Percentiles rank a stretch among this genome's conserved stretches.
These are phyloP conservation scores for Antitrichia curtipendula DNA, from an alignment of 225 moss, liverwort and hornwort genomes.

Conservation along the genomic window DNA sequence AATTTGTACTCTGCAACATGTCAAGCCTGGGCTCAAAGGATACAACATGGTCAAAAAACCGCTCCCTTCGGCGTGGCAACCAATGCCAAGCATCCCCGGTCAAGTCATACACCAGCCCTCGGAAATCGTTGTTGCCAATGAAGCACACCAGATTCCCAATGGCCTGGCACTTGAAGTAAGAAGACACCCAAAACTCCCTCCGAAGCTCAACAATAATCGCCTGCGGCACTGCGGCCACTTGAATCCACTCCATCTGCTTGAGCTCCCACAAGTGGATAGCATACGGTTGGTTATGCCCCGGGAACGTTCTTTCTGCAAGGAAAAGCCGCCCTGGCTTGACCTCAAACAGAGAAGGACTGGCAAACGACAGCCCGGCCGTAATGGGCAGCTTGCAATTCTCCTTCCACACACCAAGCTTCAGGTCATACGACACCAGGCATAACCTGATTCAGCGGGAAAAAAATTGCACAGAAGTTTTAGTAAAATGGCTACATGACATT, in stretches of 20 bases:
- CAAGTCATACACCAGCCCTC: slow-evolving; percentile 43
- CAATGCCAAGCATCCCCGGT: slow-evolving; percentile 29
- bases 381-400: slow-evolving; percentile 46
- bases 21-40: slow-evolving; percentile 41
- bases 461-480: background rate
- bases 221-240: slow-evolving; percentile 34
- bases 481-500: background rate
- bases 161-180: slow-evolving; percentile 44
- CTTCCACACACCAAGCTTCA: slow-evolving; percentile 32
- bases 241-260: slow-evolving; percentile 32
- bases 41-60: slow-evolving; percentile 31
- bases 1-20: slow-evolving; percentile 3
- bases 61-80: slow-evolving; percentile 32
- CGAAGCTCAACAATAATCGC: slow-evolving; percentile 26
- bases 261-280: slow-evolving; percentile 46
- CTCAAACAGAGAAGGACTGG: slow-evolving; percentile 36
- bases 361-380: slow-evolving; percentile 23
- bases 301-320: slow-evolving; percentile 36
- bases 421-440: slow-evolving; percentile 30
- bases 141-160: slow-evolving; percentile 43
- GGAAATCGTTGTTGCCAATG: slow-evolving; percentile 42
- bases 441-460: background rate
- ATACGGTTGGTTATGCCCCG: slow-evolving; percentile 28
- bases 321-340: slow-evolving; percentile 38
- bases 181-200: slow-evolving; percentile 41